phyloP scores from a whole-genome alignment of 2,329 filamentous ascomycete species.

The Penicillium sp. region DNA sequence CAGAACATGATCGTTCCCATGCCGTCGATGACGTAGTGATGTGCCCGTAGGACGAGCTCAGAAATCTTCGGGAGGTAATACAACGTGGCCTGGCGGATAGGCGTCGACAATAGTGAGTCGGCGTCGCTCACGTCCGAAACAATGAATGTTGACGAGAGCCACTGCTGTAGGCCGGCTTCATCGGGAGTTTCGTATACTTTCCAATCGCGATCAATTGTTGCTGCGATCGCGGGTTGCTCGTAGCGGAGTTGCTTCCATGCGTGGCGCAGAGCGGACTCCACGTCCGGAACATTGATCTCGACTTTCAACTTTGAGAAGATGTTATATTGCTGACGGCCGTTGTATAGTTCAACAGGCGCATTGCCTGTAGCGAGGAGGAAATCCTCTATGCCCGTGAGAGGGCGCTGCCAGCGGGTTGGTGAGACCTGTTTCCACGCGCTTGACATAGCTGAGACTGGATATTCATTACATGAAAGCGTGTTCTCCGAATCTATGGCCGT shows the following conservation, averaged over 20 bases:
- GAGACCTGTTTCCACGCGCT: constrained; percentile 1
- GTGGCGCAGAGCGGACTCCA: background rate
- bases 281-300: background rate
- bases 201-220: background rate
- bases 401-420: constrained; percentile 7
- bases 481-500: no score
- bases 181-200: constrained; percentile 8
- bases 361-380: background rate
- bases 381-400: background rate
- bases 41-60: constrained; percentile 5
- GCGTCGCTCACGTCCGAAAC: background rate
- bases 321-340: background rate
- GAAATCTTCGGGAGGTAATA: constrained; percentile 7
- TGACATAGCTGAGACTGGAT: no score
- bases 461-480: no score
- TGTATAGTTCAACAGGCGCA: background rate
- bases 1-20: constrained; percentile 1
- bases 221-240: constrained; percentile 5
- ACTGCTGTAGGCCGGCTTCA: background rate
- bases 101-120: background rate
- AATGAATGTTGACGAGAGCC: background rate
- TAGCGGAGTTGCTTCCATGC: constrained; percentile 9
- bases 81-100: background rate
- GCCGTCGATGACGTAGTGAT: constrained; percentile 2
- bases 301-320: background rate